phyloP scores from a whole-genome alignment of 176 grass and related monocot species.

The Eleusine coracana region DNA sequence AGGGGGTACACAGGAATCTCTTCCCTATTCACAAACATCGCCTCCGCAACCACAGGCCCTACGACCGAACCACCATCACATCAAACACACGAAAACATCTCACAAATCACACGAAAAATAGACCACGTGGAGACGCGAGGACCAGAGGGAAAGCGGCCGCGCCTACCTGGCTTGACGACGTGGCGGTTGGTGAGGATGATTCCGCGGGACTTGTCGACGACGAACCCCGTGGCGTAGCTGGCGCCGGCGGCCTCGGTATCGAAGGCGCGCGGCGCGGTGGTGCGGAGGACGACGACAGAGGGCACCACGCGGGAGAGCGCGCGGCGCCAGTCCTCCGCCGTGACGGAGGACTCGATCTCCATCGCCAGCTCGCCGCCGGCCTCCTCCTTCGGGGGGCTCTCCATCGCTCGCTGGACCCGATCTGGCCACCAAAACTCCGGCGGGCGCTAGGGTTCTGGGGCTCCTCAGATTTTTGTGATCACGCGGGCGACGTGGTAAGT shows the following conservation, averaged over 20 bases:
- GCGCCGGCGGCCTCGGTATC: constrained; percentile 92
- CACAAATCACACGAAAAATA: not conserved
- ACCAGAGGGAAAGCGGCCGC: not conserved
- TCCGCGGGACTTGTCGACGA: constrained; percentile 87
- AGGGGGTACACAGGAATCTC: constrained; percentile 87
- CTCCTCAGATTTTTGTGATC: constrained; percentile 22
- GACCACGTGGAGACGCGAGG: not conserved
- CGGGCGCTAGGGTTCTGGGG: not conserved
- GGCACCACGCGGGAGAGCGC: constrained; percentile 84
- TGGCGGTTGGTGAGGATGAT: constrained; percentile 99
- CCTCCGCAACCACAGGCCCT: constrained; percentile 97
- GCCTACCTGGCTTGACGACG: constrained; percentile 90
- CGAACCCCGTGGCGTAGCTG: constrained; percentile 97
- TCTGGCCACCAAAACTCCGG: constrained; percentile 18
- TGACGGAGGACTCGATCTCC: constrained; percentile 79
- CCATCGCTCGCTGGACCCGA: constrained; percentile 44
- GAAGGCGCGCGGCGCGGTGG: constrained; percentile 87
- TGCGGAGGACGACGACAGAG: constrained; percentile 92
- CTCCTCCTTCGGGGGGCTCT: constrained; percentile 58
- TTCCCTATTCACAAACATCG: constrained; percentile 97
- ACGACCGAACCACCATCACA: constrained; percentile 15
- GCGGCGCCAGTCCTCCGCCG: constrained; percentile 90
- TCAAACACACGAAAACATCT: constrained; percentile 7
- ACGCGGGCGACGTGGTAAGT: constrained; percentile 33
- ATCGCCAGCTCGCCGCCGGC: constrained; percentile 59